Base-by-base conservation (phyloP, 2,329 filamentous ascomycete genomes). In the Cordyceps cicadae region DNA sequence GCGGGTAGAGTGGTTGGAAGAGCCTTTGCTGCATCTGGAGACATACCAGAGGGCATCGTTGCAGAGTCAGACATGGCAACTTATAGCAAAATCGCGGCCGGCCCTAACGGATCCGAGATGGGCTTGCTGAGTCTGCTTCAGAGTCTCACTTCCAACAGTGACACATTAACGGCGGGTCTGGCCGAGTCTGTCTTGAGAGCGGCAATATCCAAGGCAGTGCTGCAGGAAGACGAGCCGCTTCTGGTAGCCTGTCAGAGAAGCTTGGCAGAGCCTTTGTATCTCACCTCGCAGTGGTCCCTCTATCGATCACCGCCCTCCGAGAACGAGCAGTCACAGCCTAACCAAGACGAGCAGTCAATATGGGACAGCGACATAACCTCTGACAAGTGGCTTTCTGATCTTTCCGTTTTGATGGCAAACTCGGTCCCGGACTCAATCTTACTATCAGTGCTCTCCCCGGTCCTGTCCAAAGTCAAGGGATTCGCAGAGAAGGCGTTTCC, bases 1-100 rank as follows among this genome's bases (percentile, higher is more conserved):
- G 89, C 90, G 50, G 92, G 90, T 3, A 83, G 87, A 64, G 88
- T 92, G 2, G 79, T 97, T 50, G 94, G 95, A 8, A 84, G 91
- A 69, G 87, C 90, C 0, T 97, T 92, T 73, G 86, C 88, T 45
- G 83, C 89, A 17, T 89, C 86, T 32, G 92, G 92, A 1, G 79
- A 84, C 59, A 80, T 90, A 6, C 83, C 85, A 17, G 71, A 77
- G 41, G 82, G 82, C 54, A 76, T 89, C 51, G 71, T 87, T 1
- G 77, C 79, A 29, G 87, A 89, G 69, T 85, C 84, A 1, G 76
- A 76, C 17, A 71, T 88, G 6, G 72, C 75, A 15, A 74, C 78
- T 65, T 86, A 78, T 66, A 74, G 72, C 64, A 79, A 72, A 66
- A 73, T 75, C 59, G 79, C 74, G 53, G 77, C 69, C 66, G 79